A percentile compares a stretch with the other conserved stretches of the same genome.
These are phyloP conservation scores for Phyllosticta citrichinensis DNA, from an alignment of 2,329 filamentous ascomycete genomes.

Conservation along the genomic window DNA sequence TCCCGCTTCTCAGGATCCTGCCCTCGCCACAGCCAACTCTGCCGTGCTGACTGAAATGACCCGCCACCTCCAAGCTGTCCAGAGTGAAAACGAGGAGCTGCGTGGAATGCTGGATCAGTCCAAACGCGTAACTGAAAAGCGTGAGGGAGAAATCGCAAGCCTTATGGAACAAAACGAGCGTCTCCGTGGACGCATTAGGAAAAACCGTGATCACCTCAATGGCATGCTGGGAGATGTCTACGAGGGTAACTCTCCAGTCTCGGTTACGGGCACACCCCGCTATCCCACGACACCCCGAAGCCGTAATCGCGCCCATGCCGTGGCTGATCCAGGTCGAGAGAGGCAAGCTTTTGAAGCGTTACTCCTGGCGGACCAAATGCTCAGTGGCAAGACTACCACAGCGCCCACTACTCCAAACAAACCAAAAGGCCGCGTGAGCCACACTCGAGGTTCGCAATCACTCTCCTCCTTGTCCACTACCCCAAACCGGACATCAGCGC, in stretches of 20 bases:
- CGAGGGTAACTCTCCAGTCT: slow-evolving; percentile 59
- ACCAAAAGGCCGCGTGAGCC: slow-evolving; percentile 46
- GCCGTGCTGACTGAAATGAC: slow-evolving; percentile 39
- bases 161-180: slow-evolving; percentile 68
- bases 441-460: slow-evolving; percentile 69
- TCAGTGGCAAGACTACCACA: slow-evolving; percentile 67
- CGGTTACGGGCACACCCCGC: slow-evolving; percentile 33
- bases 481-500: slow-evolving; percentile 46
- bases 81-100: slow-evolving; percentile 55
- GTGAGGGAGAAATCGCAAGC: slow-evolving; percentile 60
- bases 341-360: slow-evolving; percentile 66
- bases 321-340: slow-evolving; percentile 28
- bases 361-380: slow-evolving; percentile 61
- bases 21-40: slow-evolving; percentile 44
- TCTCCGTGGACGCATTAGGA: slow-evolving; percentile 72
- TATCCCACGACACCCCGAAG: slow-evolving; percentile 20
- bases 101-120: slow-evolving; percentile 59
- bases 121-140: slow-evolving; percentile 67
- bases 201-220: slow-evolving; percentile 81
- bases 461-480: slow-evolving; percentile 77
- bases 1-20: slow-evolving; percentile 43
- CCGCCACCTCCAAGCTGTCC: slow-evolving; percentile 52
- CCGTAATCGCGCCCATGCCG: neutral
- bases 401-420: slow-evolving; percentile 59
- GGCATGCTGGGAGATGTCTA: slow-evolving; percentile 23